phyloP scores from a whole-genome alignment of 225 moss, liverwort and hornwort species.

The Polytrichum formosum region DNA sequence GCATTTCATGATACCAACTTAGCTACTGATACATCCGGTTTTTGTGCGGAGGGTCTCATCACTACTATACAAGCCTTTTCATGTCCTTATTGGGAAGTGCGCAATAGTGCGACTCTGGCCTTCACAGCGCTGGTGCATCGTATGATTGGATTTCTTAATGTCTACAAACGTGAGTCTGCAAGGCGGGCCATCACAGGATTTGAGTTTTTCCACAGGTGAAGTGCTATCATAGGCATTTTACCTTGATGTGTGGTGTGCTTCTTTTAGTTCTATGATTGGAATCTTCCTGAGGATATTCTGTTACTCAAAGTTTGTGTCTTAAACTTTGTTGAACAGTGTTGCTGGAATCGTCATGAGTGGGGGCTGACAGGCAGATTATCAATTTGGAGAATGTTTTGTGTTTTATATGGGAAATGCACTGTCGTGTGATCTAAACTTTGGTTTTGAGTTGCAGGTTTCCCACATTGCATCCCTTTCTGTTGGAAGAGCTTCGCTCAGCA shows the following conservation, averaged over 20 bases:
- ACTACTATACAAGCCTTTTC: slow-evolving; percentile 83
- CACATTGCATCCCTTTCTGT: slow-evolving; percentile 85
- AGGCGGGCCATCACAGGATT: slow-evolving; percentile 97
- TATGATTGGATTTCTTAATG: slow-evolving; percentile 92
- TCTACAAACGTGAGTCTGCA: slow-evolving; percentile 94
- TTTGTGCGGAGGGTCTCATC: slow-evolving; percentile 92
- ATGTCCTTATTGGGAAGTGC: slow-evolving; percentile 94
- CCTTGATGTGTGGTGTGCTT: too few species aligned
- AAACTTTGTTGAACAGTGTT: too few species aligned
- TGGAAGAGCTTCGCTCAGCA: slow-evolving; percentile 86
- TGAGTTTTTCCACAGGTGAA: slow-evolving; percentile 97
- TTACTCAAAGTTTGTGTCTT: too few species aligned
- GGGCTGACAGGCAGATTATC: too few species aligned
- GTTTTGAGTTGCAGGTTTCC: slow-evolving; percentile 63
- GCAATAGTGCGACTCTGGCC: slow-evolving; percentile 95
- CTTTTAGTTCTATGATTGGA: too few species aligned
- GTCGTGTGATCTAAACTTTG: background rate
- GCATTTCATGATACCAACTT: slow-evolving; percentile 96
- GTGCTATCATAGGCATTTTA: background rate
- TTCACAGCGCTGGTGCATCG: slow-evolving; percentile 96
- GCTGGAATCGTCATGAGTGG: too few species aligned
- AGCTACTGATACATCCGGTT: slow-evolving; percentile 96
- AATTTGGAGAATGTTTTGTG: too few species aligned
- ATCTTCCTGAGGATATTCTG: too few species aligned
- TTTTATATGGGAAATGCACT: too few species aligned